Conservation (phyloP, 805 yeast species). For the Torulaspora indica region DNA sequence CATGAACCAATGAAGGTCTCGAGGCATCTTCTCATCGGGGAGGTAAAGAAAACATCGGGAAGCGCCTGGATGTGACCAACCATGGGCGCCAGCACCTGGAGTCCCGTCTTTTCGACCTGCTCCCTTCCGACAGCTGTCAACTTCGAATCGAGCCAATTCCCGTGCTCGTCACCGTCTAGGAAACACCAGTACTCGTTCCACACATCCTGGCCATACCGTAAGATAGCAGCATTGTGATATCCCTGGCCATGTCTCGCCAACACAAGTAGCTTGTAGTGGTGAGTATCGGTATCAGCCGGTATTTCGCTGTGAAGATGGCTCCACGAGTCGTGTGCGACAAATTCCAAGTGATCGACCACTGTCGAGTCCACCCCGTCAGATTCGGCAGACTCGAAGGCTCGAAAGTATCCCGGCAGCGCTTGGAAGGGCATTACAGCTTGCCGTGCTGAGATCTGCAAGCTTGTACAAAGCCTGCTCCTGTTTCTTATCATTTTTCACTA, state of each 20-base stretch:
- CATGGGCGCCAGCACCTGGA: conserved; percentile 20
- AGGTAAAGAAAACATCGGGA: conserved; percentile 53
- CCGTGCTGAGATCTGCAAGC: not conserved
- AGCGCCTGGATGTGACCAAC: conserved; percentile 44
- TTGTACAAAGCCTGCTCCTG: no score
- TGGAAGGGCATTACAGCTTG: conserved; percentile 3
- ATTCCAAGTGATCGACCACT: conserved; percentile 17
- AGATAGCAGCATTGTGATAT: conserved; percentile 53
- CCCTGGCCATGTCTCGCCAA: conserved; percentile 64
- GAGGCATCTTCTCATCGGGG: conserved; percentile 63
- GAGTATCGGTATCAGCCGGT: conserved; percentile 20
- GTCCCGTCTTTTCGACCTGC: conserved; percentile 49
- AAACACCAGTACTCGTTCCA: conserved; percentile 57
- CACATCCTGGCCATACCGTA: conserved; percentile 49
- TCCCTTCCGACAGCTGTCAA: conserved; percentile 51
- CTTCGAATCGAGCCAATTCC: conserved; percentile 48
- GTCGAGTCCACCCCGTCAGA: conserved; percentile 17
- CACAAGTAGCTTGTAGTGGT: conserved; percentile 21
- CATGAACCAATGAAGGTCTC: conserved; percentile 50
- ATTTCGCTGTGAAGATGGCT: conserved; percentile 19
- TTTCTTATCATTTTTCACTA: conserved; percentile 2
- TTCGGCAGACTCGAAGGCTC: conserved; percentile 15
- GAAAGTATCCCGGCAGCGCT: conserved; percentile 29
- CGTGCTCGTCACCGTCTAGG: conserved; percentile 50
- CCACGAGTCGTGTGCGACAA: conserved; percentile 21